These are phyloP conservation scores for Asterella californica DNA, from an alignment of 225 moss, liverwort and hornwort species.

Conservation along the genomic window DNA sequence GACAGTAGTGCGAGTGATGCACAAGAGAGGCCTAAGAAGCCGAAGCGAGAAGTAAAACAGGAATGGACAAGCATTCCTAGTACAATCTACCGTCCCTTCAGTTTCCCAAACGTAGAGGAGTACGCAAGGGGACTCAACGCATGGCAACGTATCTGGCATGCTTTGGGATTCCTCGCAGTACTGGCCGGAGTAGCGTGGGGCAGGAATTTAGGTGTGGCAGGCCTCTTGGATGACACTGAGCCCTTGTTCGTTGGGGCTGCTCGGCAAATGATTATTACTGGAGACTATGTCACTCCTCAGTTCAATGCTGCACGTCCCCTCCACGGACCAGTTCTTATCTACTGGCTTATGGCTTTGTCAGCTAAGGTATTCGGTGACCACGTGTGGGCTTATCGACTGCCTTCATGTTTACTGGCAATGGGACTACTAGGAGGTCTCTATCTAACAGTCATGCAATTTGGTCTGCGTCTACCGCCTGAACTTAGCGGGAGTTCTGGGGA, in stretches of 20 bases:
- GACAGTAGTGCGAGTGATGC: background rate
- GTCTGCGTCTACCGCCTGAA: conserved; percentile 28
- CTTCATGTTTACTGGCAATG: conserved; percentile 52
- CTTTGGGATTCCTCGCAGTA: conserved; percentile 34
- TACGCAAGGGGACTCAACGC: conserved; percentile 30
- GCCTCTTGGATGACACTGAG: conserved; percentile 63
- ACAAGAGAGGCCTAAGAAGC: background rate
- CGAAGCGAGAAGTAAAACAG: background rate
- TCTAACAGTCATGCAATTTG: conserved; percentile 53
- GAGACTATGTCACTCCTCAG: conserved; percentile 62
- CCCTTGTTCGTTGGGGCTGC: conserved; percentile 66
- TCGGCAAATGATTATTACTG: conserved; percentile 67
- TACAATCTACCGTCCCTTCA: conserved; percentile 18
- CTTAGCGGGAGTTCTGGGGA: conserved; percentile 16
- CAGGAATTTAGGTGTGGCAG: conserved; percentile 53
- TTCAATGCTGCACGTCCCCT: conserved; percentile 65
- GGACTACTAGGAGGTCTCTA: conserved; percentile 58
- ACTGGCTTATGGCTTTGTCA: conserved; percentile 72
- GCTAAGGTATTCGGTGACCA: conserved; percentile 51
- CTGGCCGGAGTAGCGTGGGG: conserved; percentile 54
- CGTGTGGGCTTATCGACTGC: conserved; percentile 59
- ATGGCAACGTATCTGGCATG: conserved; percentile 32
- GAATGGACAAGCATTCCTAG: conserved; percentile 19
- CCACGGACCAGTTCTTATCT: conserved; percentile 55
- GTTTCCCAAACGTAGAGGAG: conserved; percentile 30